Evolutionary conservation across 2,329 filamentous ascomycete genomes (phyloP).

Genomic region (Balansia obtecta): DNA sequence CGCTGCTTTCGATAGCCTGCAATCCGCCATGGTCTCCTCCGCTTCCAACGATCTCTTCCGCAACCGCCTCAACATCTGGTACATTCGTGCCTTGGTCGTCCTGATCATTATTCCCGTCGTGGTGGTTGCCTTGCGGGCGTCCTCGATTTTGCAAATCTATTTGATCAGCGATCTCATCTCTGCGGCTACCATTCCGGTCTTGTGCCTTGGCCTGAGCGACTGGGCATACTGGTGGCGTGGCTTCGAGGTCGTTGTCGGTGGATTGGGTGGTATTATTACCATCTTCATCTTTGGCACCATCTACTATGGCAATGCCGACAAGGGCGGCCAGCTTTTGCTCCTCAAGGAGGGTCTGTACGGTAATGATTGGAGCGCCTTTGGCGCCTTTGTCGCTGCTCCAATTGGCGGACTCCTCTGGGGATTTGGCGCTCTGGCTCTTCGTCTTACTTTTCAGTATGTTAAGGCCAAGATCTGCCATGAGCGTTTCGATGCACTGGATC

Average conservation of each 20-base stretch:
- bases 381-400: conserved; percentile 70
- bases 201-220: conserved; percentile 59
- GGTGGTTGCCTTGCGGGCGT: conserved; percentile 60
- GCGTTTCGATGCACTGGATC: conserved; percentile 57
- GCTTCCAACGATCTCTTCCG: conserved; percentile 77
- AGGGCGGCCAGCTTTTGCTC: conserved; percentile 56
- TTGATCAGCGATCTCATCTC: conserved; percentile 72
- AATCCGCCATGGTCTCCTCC: conserved; percentile 75
- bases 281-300: conserved; percentile 73
- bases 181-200: conserved; percentile 60
- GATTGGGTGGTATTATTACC: conserved; percentile 63
- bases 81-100: conserved; percentile 57
- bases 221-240: conserved; percentile 67
- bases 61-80: conserved; percentile 66
- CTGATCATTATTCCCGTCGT: conserved; percentile 63
- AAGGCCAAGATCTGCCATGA: conserved; percentile 44
- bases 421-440: conserved; percentile 45
- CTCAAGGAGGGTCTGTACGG: conserved; percentile 63
- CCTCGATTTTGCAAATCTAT: conserved; percentile 69
- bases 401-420: conserved; percentile 64
- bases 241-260: conserved; percentile 68
- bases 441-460: conserved; percentile 46
- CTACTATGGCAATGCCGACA: conserved; percentile 56
- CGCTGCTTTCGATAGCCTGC: conserved; percentile 68
- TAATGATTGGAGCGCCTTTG: conserved; percentile 71